Base-by-base conservation (phyloP, 2,329 filamentous ascomycete genomes). In the Scytalidium lignicola region DNA sequence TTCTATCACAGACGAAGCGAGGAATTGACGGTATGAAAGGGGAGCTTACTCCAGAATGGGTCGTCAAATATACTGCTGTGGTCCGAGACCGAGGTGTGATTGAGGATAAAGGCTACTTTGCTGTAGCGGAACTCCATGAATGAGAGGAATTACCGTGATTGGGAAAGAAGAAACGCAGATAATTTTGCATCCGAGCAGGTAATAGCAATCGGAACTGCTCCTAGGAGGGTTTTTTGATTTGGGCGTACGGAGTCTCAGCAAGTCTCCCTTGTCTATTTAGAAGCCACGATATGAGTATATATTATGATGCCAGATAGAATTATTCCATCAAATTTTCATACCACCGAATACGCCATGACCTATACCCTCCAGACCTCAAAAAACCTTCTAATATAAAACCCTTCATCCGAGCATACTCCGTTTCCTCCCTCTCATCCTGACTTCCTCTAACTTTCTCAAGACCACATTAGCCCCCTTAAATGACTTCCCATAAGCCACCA, bases 21-120 rank as follows among this genome's bases (percentile, higher is more conserved):
- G 61, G 71, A 12, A 65, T 67, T 17, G 67, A 72, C 9, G 86
- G 87, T 0, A 72, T 95, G 50, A 75, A 79, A 57, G 91, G 90
- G 3, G 83, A 96, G 56, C 78, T 97, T 44, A 79, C 82, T 51
- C 91, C 93, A 22, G 84, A 92, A 65, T 99, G 93, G 92, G 93
- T 97, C 22, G 86, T 92, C 58, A 95, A 97, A 66, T 99, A 99
- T 66, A 96, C 92, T 32, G 93, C 93, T 1, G 92, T 97, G 51
- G 89, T 97, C 39, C 87, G 88, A 67, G 87, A 97, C 65, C 78
- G 93, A 47, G 93, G 93, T 13, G 93, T 99, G 8, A 92, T 99
- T 56, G 93, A 99, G 74, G 96, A 93, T 65, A 99, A 97, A 74
- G 93, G 93, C 7, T 97, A 96, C 69, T 96, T 96, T 73, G 92